Evolutionary conservation across 768 basidiomycete species (phyloP).

Genomic region (Russula brevipes): DNA sequence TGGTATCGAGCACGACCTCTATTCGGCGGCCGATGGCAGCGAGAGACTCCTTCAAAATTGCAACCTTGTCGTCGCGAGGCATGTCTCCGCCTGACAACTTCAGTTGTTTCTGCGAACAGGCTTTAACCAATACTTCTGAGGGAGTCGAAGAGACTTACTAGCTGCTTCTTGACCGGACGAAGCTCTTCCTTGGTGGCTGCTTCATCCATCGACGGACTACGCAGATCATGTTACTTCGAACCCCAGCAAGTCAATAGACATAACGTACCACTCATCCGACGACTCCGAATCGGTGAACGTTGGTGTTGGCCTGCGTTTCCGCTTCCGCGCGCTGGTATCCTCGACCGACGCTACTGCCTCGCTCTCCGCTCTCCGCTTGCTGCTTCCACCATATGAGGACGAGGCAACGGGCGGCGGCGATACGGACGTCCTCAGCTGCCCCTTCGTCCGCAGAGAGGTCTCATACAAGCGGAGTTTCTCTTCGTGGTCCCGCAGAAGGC

Average conservation of each 20-base stretch:
- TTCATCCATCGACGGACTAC: conserved; percentile 94
- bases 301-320: conserved; percentile 91
- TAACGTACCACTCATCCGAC: conserved; percentile 80
- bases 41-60: conserved; percentile 91
- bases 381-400: conserved; percentile 53
- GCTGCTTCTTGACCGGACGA: conserved; percentile 93
- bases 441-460: conserved; percentile 66
- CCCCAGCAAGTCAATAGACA: conserved; percentile 1
- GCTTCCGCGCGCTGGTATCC: conserved; percentile 61
- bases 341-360: conserved; percentile 80
- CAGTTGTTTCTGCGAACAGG: conserved; percentile 71
- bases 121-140: conserved; percentile 9
- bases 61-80: conserved; percentile 93
- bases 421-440: conserved; percentile 62
- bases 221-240: conserved; percentile 16
- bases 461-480: conserved; percentile 89
- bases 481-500: conserved; percentile 79
- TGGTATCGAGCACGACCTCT: conserved; percentile 70
- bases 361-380: conserved; percentile 79
- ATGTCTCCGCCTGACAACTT: conserved; percentile 91
- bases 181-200: conserved; percentile 87
- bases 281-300: conserved; percentile 95
- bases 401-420: conserved; percentile 77
- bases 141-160: conserved; percentile 47
- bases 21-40: conserved; percentile 91